Evolutionary conservation across 805 yeast genomes (phyloP).

Genomic region (Brettanomyces sp.): DNA sequence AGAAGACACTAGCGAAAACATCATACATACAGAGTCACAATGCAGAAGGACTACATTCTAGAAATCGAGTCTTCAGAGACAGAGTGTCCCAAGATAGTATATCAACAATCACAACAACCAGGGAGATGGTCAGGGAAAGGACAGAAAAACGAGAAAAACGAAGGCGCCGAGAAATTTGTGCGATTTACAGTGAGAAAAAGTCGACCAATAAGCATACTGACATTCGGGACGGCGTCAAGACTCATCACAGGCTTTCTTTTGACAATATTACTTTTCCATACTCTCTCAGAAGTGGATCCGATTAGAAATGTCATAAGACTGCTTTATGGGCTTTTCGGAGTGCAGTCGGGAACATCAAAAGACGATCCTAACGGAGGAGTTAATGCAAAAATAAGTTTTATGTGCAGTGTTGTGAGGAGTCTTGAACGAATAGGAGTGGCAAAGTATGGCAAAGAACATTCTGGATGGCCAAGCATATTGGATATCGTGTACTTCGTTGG

Average conservation of each 20-base stretch:
- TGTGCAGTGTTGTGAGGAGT: neutral
- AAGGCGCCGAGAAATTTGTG: conserved; percentile 7
- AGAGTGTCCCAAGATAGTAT: conserved; percentile 10
- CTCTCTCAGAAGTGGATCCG: conserved; percentile 7
- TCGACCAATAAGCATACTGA: neutral
- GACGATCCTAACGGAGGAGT: neutral
- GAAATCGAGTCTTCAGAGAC: conserved; percentile 19
- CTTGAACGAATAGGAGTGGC: neutral
- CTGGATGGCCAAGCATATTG: neutral
- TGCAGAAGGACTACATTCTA: conserved; percentile 19
- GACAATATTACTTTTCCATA: conserved; percentile 5
- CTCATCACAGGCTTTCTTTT: conserved; percentile 3
- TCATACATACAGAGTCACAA: neutral
- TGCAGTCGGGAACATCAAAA: too few species aligned
- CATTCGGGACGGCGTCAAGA: neutral
- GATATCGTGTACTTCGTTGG: conserved; percentile 7
- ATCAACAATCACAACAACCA: conserved; percentile 5
- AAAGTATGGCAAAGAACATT: neutral
- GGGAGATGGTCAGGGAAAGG: neutral
- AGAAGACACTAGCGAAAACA: too few species aligned
- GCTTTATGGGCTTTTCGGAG: neutral
- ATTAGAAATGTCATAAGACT: conserved; percentile 2
- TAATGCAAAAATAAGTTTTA: neutral
- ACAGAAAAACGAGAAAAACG: neutral
- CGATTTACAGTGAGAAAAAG: conserved; percentile 8